Conservation (phyloP, 225 moss, liverwort and hornwort species). For the Pseudoscleropodium purum region DNA sequence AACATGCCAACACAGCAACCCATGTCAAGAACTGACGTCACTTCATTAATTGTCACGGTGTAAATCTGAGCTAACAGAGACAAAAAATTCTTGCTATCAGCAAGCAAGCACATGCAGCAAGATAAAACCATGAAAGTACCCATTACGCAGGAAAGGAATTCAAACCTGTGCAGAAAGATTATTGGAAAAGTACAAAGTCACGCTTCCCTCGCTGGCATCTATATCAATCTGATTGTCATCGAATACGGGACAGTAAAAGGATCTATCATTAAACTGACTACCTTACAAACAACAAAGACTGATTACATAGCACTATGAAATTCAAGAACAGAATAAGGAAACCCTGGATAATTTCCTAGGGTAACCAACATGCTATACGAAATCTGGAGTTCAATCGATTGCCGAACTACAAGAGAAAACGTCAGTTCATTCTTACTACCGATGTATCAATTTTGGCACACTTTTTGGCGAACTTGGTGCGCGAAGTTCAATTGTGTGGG, state of each 20-base stretch:
- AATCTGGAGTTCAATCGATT: background rate
- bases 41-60: too few relatives aligned
- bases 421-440: background rate
- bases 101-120: background rate
- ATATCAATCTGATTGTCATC: slow-evolving; percentile 39
- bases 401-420: background rate
- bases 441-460: background rate
- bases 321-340: background rate
- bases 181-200: slow-evolving; percentile 57
- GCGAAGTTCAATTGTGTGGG: background rate
- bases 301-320: background rate
- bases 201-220: slow-evolving; percentile 53
- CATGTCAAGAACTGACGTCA: too few relatives aligned
- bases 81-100: background rate
- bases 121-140: background rate
- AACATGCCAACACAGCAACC: too few relatives aligned
- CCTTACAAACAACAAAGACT: background rate
- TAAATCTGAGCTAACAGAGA: too few relatives aligned
- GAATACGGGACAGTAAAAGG: background rate
- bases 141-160: background rate
- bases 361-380: background rate
- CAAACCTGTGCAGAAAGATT: slow-evolving; percentile 58
- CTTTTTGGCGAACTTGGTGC: background rate
- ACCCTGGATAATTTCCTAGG: background rate
- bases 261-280: background rate